Evolutionary conservation across 495 filamentous ascomycete genomes (phyloP), one percentile per base, ranked within the genome.

Genomic region (Hypoxylon lienhwacheense): DNA sequence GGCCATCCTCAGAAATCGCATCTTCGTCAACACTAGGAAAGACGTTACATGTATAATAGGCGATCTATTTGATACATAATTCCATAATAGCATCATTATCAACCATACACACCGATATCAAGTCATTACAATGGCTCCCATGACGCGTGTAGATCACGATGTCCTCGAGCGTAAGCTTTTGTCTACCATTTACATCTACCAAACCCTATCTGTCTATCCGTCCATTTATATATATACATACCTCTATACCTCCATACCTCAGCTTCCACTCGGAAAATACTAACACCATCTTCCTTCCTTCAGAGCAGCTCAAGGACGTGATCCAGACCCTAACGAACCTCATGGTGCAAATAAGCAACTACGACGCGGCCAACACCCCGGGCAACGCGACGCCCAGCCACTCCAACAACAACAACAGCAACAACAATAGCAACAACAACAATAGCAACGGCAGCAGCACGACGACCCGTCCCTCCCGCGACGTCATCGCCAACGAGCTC

Each of bases 251-350:
- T n/a, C n/a, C n/a, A n/a, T n/a, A n/a, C n/a, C n/a, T n/a, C n/a
- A n/a, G n/a, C 33, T 15, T 17, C 24, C 28, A 14, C 17, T 21
- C 12, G 33, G 31, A 19, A 28, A n/a, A 15, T 2, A 39, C 53
- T 59, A 47, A 66, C 64, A n/a, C 17, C 17, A 41, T 15, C 12
- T 15, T 31, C 2, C 8, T 6, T 19, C 33, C 1, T 10, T 7
- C 63, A 85, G 83, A 77, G 32, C 76, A 82, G 59, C 71, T 88
- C 68, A 86, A 87, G 53, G 74, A 80, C 60, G 78, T 91, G 31
- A 90, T 97, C 68, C 88, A 93, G 64, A 86, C 91, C 61, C 85
- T 97, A 40, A 95, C 88, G 76, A 83, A 90, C 64, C 77, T 96
- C 50, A 81, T 84, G 63, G 77, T 82, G 21, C 87, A 91, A 71